Conservation (phyloP, 176 grass and related monocot species). For the Urochloa ruziziensis region DNA sequence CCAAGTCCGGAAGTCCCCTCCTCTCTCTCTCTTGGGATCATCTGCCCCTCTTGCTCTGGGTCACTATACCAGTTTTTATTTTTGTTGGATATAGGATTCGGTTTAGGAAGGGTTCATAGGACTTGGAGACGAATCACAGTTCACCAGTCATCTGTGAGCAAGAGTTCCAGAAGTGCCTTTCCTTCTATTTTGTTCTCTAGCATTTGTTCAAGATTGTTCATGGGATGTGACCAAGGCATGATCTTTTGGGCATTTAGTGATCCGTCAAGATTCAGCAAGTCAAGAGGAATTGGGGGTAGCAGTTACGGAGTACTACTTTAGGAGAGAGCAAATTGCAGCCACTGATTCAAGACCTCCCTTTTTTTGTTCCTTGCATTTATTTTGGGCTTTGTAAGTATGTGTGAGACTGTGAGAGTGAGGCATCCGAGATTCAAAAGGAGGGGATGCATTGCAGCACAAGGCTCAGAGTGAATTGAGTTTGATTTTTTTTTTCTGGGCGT, state of each 20-base stretch:
- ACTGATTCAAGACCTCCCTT: neutral
- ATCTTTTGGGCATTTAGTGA: neutral
- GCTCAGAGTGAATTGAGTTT: neutral
- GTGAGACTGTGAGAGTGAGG: neutral
- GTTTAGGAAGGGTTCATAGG: neutral
- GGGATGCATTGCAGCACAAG: neutral
- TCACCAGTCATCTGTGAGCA: constrained; percentile 14
- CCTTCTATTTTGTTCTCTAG: constrained; percentile 30
- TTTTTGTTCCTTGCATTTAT: constrained; percentile 9
- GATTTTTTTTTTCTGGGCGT: neutral
- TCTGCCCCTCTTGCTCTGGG: constrained; percentile 26
- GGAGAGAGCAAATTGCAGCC: neutral
- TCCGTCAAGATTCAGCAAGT: neutral
- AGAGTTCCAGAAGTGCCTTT: constrained; percentile 4
- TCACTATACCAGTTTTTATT: neutral
- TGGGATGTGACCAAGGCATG: constrained; percentile 6
- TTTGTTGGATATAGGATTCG: neutral
- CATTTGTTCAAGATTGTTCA: constrained; percentile 29
- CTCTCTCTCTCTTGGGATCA: constrained; percentile 15
- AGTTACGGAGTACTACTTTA: constrained; percentile 17
- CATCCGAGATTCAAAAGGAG: constrained; percentile 26
- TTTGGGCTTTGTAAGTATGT: neutral
- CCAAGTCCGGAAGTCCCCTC: neutral
- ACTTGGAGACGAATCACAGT: constrained; percentile 4
- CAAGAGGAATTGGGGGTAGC: constrained; percentile 23